Base-by-base conservation (phyloP, 768 basidiomycete genomes). In the Holtermanniella nyarrowii region DNA sequence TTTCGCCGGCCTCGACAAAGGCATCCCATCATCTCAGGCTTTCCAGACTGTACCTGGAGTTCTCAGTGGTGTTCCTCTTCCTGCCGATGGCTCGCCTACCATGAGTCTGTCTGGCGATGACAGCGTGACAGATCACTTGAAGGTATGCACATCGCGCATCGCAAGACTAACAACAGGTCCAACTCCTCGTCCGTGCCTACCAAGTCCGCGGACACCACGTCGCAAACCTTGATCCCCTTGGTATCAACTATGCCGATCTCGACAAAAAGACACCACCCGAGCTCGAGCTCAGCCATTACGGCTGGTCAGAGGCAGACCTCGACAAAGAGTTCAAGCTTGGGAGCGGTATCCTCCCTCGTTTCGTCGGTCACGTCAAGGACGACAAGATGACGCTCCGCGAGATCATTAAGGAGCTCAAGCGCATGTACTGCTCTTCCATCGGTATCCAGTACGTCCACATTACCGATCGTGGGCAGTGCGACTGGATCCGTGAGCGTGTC, bases 161-260 rank as follows among this genome's bases (percentile, higher is more conserved):
- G 47, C 14, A 23, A 42, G 11, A 18, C 44, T 26, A 39, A 31
- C 44, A 26, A 51, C 66, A 97, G 93, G 84, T 89, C 16, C 95
- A 99, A 85, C 79, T 97, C 24, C 83, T 99, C 51, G 89, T 96
- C 48, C 85, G 95, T 51, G 95, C 95, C 2, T 99, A 95, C 74
- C 95, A 99, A 82, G 95, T 99, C 16, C 86, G 93, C 54, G 95
- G 95, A 14, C 95, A 99, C 65, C 90, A 96, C 63, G 78, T 90
- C 52, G 95, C 93, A 27, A 86, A 95, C 58, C 78, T 99, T 48
- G 95, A 99, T 69, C 95, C 95, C 26, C 80, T 99, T 16, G 90
- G 90, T 14, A 90, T 99, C 63, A 78, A 86, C 47, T 84, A 89
- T 61, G 79, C 88, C 37, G 93, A 97, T 71, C 80, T 96, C 41